These are phyloP conservation scores for Solanum dulcamara DNA, from an alignment of 257 asterid species.

Conservation along the genomic window DNA sequence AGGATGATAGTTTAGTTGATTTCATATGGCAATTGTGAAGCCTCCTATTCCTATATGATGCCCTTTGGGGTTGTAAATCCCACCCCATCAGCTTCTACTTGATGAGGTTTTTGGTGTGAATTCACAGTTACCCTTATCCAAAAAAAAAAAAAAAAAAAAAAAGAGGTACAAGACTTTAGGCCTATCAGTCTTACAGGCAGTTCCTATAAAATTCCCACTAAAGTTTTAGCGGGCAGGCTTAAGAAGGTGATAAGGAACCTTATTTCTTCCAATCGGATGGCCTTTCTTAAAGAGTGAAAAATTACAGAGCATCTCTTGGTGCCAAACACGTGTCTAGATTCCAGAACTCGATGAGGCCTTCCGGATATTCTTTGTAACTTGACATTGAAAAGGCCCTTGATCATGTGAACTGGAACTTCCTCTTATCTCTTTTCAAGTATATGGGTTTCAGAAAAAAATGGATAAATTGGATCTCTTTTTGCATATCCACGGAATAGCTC, in stretches of 20 bases:
- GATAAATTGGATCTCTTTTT: background rate
- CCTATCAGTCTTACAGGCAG: background rate
- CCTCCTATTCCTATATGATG: too few species aligned
- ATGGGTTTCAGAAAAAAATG: background rate
- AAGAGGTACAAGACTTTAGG: background rate
- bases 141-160: too few species aligned
- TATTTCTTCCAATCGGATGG: background rate
- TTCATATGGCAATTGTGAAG: too few species aligned
- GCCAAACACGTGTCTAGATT: background rate
- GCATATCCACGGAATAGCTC: background rate
- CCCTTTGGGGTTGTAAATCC: too few species aligned
- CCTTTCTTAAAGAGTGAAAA: background rate
- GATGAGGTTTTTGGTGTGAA: too few species aligned
- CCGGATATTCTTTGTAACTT: background rate
- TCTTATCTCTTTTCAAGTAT: background rate
- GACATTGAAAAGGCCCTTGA: too few species aligned
- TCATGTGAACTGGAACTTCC: background rate
- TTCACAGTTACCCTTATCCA: too few species aligned
- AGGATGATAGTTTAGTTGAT: background rate
- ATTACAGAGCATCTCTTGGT: background rate
- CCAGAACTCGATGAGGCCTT: background rate
- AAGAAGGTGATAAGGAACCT: background rate
- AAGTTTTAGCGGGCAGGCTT: background rate
- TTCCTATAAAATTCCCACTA: background rate
- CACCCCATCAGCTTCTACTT: too few species aligned